These are phyloP conservation scores for Chlorencoelia australis DNA, from an alignment of 2,329 filamentous ascomycete genomes.

Conservation along the genomic window DNA sequence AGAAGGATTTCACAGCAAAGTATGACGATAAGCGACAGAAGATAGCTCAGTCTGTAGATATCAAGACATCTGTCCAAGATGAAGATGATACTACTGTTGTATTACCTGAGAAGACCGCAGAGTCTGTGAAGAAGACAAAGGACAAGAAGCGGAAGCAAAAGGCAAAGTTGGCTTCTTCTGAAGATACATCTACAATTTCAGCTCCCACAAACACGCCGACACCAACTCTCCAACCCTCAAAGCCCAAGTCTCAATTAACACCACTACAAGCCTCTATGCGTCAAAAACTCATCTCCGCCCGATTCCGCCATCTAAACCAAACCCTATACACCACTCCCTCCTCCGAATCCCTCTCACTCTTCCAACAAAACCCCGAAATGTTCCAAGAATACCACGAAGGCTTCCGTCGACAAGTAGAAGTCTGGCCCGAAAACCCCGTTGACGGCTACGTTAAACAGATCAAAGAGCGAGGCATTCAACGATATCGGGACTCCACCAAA, in stretches of 20 bases:
- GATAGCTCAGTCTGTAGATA: slow-evolving; percentile 16
- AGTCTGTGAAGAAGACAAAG: slow-evolving; percentile 22
- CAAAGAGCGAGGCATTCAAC: slow-evolving; percentile 51
- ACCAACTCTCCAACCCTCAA: slow-evolving; percentile 30
- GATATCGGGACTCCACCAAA: slow-evolving; percentile 17
- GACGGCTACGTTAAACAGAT: slow-evolving; percentile 73
- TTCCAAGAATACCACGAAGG: slow-evolving; percentile 95
- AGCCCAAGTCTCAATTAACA: slow-evolving; percentile 55
- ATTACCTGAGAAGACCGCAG: slow-evolving; percentile 4
- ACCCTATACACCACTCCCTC: slow-evolving; percentile 92
- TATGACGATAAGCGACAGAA: slow-evolving; percentile 21
- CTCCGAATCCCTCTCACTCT: slow-evolving; percentile 69
- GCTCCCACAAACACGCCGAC: slow-evolving; percentile 8
- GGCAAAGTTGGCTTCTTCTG: slow-evolving; percentile 21
- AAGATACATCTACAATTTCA: slow-evolving; percentile 4
- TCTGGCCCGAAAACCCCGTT: slow-evolving; percentile 95
- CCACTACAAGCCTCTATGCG: slow-evolving; percentile 91
- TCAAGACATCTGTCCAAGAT: slow-evolving; percentile 15
- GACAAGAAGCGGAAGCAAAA: slow-evolving; percentile 30
- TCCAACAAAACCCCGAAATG: slow-evolving; percentile 78
- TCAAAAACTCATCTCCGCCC: slow-evolving; percentile 85
- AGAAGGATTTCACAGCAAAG: slow-evolving; percentile 19
- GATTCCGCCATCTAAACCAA: slow-evolving; percentile 96
- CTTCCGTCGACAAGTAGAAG: slow-evolving; percentile 88
- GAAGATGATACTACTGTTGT: slow-evolving; percentile 20